Conservation (phyloP, 2,329 filamentous ascomycete species). For the Microdochium paspali region DNA sequence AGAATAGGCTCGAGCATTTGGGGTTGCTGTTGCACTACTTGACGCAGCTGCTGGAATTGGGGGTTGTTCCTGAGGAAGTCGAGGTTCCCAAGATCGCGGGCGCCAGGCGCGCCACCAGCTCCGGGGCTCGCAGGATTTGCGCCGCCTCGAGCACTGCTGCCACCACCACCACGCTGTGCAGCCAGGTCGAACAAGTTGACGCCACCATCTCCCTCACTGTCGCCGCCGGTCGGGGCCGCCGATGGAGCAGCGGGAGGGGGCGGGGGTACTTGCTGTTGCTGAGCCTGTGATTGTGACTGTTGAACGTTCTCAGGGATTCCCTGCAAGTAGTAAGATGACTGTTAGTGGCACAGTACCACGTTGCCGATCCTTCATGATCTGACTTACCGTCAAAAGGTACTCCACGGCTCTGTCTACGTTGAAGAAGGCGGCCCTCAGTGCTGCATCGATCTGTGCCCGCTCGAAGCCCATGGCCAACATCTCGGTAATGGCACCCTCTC, state of each 20-base stretch:
- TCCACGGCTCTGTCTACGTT: constrained; percentile 97
- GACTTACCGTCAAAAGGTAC: constrained; percentile 75
- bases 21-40: constrained; percentile 94
- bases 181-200: constrained; percentile 92
- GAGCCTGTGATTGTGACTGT: constrained; percentile 53
- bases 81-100: constrained; percentile 60
- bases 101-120: constrained; percentile 28
- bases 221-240: constrained; percentile 28
- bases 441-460: constrained; percentile 77
- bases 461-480: constrained; percentile 98
- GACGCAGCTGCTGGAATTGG: constrained; percentile 94
- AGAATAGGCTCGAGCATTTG: constrained; percentile 98
- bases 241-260: constrained; percentile 31
- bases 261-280: constrained; percentile 21
- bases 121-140: constrained; percentile 28
- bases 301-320: constrained; percentile 83
- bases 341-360: background rate
- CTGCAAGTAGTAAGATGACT: constrained; percentile 29
- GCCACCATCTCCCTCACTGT: constrained; percentile 52
- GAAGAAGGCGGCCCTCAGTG: constrained; percentile 93
- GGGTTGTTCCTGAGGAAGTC: constrained; percentile 93
- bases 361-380: too few relatives aligned
- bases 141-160: constrained; percentile 22
- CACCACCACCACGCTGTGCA: constrained; percentile 57
- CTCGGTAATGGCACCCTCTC: constrained; percentile 72